Conservation (phyloP, 2,329 filamentous ascomycete species). For the Exophiala dermatitidis region DNA sequence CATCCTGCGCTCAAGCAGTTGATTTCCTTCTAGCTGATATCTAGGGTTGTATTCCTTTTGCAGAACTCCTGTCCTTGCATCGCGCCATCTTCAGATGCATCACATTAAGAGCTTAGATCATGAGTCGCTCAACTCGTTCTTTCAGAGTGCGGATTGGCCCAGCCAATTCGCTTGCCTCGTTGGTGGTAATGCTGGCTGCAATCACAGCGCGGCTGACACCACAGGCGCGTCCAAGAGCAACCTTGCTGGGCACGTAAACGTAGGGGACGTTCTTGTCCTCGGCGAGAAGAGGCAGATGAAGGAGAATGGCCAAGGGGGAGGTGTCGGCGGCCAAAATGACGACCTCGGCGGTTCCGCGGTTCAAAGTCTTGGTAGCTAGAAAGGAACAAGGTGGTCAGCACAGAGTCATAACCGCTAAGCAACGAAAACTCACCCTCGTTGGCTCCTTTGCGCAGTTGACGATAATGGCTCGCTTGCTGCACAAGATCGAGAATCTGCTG, state of each 20-base stretch:
- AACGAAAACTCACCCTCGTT: constrained; percentile 53
- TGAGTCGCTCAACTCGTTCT: constrained; percentile 91
- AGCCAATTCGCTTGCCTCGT: constrained; percentile 81
- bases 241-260: constrained; percentile 68
- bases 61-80: too few relatives aligned
- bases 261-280: constrained; percentile 64
- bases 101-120: constrained; percentile 54
- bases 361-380: constrained; percentile 71
- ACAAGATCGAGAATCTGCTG: constrained; percentile 78
- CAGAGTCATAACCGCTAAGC: not conserved
- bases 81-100: too few relatives aligned
- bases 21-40: too few relatives aligned
- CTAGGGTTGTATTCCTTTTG: too few relatives aligned
- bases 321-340: constrained; percentile 87
- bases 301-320: constrained; percentile 74
- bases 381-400: not conserved
- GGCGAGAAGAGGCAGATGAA: constrained; percentile 80
- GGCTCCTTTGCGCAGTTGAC: constrained; percentile 79
- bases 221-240: constrained; percentile 78
- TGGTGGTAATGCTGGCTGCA: constrained; percentile 78
- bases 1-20: too few relatives aligned
- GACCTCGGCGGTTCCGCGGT: constrained; percentile 83
- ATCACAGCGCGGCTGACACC: constrained; percentile 87
- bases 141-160: constrained; percentile 81
- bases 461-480: constrained; percentile 56